Evolutionary conservation across 495 filamentous ascomycete genomes (phyloP).

Genomic region (Venustampulla echinocandica): DNA sequence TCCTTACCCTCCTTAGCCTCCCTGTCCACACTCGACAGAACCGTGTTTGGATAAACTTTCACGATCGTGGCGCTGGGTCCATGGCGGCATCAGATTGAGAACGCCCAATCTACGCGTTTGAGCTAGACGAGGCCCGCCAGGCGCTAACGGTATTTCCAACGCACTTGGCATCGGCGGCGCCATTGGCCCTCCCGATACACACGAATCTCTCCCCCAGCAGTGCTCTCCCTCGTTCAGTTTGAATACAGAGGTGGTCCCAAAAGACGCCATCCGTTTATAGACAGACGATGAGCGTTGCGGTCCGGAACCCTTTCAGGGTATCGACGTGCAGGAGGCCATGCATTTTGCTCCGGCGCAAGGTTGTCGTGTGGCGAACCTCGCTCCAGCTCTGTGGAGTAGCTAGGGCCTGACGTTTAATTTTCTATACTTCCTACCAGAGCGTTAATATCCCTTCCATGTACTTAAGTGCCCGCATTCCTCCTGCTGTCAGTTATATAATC

Average conservation of each 20-base stretch:
- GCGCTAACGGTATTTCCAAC: background rate
- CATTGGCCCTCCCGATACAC: background rate
- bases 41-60: background rate
- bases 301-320: conserved; percentile 1
- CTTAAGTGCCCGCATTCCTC: background rate
- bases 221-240: background rate
- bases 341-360: background rate
- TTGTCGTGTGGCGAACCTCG: conserved; percentile 1
- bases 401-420: background rate
- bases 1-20: background rate
- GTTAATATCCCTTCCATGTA: background rate
- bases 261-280: background rate
- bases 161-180: background rate
- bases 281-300: conserved; percentile 5
- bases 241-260: too few species aligned
- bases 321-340: conserved; percentile 1
- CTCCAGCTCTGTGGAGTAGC: background rate
- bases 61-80: conserved; percentile 1
- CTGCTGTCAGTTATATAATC: background rate
- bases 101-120: background rate
- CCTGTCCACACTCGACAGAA: background rate
- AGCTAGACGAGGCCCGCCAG: background rate
- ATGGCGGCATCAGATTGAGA: background rate
- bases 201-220: background rate
- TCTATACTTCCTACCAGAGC: too few species aligned